Conservation (phyloP, 306 rosid genomes). For the Quercus gilva region DNA sequence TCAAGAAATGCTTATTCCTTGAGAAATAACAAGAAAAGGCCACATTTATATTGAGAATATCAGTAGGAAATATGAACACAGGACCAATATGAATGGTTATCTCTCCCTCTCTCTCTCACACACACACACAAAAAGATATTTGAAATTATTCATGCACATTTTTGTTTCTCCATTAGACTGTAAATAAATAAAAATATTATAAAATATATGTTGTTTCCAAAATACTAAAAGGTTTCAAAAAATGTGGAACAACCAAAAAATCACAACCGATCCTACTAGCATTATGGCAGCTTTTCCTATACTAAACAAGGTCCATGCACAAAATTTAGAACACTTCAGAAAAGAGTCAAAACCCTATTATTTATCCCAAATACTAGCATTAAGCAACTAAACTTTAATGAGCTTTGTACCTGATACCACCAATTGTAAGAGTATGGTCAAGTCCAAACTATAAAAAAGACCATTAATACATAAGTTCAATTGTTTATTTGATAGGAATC, state of each 20-base stretch:
- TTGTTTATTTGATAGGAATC: no score
- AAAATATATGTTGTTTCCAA: neutral
- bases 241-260: no score
- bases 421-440: conserved; percentile 91
- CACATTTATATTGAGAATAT: neutral
- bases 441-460: conserved; percentile 84
- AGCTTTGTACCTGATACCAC: conserved; percentile 75
- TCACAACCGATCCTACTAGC: neutral
- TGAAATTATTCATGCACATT: neutral
- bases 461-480: conserved; percentile 8
- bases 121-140: no score
- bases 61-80: neutral
- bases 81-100: neutral
- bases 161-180: neutral
- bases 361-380: neutral
- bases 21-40: neutral
- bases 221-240: no score
- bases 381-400: conserved; percentile 7
- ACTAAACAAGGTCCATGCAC: neutral
- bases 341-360: neutral
- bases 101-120: no score
- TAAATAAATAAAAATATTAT: neutral
- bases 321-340: neutral
- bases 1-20: neutral
- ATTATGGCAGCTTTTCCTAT: neutral